Percentiles rank a stretch among this genome's conserved stretches.
phyloP scores from a whole-genome alignment of 345 rosid species.

The Gossypium australe region DNA sequence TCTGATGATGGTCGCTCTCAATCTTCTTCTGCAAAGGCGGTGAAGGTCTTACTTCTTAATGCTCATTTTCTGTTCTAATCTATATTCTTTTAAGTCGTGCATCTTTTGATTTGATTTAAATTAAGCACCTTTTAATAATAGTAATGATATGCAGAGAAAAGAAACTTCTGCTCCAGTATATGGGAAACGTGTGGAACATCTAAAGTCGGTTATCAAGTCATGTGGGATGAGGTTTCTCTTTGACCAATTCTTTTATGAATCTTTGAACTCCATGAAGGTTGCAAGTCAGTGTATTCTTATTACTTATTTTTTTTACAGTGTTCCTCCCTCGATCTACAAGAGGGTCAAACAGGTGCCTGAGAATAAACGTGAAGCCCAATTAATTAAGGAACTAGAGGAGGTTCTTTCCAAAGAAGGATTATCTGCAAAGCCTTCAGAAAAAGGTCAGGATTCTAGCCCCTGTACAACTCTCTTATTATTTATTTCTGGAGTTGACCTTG shows the following conservation, averaged over 20 bases:
- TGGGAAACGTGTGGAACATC: conserved; percentile 78
- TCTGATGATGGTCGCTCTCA: conserved; percentile 50
- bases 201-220: conserved; percentile 74
- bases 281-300: background rate
- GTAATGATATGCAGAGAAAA: conserved; percentile 52
- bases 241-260: conserved; percentile 10
- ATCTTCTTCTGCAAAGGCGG: conserved; percentile 43
- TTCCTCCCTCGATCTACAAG: conserved; percentile 74
- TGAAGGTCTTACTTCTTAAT: conserved; percentile 40
- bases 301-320: conserved; percentile 35
- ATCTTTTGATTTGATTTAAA: conserved; percentile 1
- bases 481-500: background rate
- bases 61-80: conserved; percentile 6
- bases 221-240: conserved; percentile 73
- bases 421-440: conserved; percentile 75
- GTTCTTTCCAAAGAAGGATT: conserved; percentile 86
- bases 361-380: conserved; percentile 66
- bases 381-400: conserved; percentile 74
- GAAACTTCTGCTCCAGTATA: conserved; percentile 53
- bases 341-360: conserved; percentile 84
- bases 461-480: background rate
- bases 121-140: conserved; percentile 11
- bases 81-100: conserved; percentile 4
- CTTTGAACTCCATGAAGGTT: conserved; percentile 11
- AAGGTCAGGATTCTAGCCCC: conserved; percentile 42